A percentile compares a stretch with the other conserved stretches of the same genome.
These are phyloP conservation scores for Arxiozyma slooffiae DNA, from an alignment of 1,139 yeast species.

Conservation along the genomic window DNA sequence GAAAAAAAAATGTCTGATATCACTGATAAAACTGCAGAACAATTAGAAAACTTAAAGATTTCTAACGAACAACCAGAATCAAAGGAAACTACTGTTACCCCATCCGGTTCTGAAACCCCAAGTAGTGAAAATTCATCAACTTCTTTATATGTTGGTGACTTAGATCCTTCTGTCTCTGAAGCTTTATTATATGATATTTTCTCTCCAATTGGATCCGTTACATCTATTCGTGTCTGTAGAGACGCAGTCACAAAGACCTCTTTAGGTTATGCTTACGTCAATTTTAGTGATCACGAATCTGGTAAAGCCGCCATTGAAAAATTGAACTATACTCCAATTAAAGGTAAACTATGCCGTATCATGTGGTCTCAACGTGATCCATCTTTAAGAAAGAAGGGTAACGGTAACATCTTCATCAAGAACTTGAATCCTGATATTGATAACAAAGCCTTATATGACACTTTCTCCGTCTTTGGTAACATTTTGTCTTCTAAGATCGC, in stretches of 20 bases:
- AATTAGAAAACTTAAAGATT: slow-evolving; percentile 33
- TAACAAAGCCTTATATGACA: slow-evolving; percentile 97
- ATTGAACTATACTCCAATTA: slow-evolving; percentile 86
- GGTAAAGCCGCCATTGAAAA: slow-evolving; percentile 94
- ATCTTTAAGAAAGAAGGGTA: slow-evolving; percentile 87
- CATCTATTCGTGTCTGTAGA: slow-evolving; percentile 97
- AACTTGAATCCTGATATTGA: slow-evolving; percentile 97
- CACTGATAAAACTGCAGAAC: slow-evolving; percentile 34
- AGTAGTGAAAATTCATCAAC: slow-evolving; percentile 42
- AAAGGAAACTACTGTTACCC: slow-evolving; percentile 15
- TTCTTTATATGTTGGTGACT: slow-evolving; percentile 95
- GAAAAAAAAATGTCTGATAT: slow-evolving; percentile 33
- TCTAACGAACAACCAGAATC: slow-evolving; percentile 28
- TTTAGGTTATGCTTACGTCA: slow-evolving; percentile 96
- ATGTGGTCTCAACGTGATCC: slow-evolving; percentile 99
- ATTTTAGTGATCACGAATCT: slow-evolving; percentile 81
- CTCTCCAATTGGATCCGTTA: slow-evolving; percentile 90
- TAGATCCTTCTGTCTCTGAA: slow-evolving; percentile 87
- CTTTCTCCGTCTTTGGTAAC: slow-evolving; percentile 93
- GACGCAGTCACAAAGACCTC: slow-evolving; percentile 96
- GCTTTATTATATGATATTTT: slow-evolving; percentile 90
- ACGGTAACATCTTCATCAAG: slow-evolving; percentile 95
- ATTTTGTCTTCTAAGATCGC: slow-evolving; percentile 97
- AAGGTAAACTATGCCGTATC: slow-evolving; percentile 97
- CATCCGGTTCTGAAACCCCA: slow-evolving; percentile 30